These are phyloP conservation scores for Sugiyamaella novakii DNA, from an alignment of 1,139 yeast species.

Conservation along the genomic window DNA sequence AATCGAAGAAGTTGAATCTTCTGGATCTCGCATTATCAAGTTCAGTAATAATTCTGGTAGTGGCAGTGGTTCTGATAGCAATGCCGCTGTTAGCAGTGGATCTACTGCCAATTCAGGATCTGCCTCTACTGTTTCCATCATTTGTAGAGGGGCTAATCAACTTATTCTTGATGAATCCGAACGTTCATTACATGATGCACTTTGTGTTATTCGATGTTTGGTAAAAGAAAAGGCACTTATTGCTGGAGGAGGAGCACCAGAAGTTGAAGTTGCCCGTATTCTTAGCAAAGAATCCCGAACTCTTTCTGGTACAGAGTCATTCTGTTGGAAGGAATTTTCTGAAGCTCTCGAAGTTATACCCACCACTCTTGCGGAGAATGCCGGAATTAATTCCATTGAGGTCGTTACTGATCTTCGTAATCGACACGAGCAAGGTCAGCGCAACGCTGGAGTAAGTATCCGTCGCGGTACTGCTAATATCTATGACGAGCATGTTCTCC, in stretches of 20 bases:
- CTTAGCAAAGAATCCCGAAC: conserved; percentile 75
- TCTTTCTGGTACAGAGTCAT: conserved; percentile 87
- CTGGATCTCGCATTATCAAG: conserved; percentile 90
- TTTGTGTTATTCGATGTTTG: conserved; percentile 93
- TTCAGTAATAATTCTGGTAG: conserved; percentile 49
- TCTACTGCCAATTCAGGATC: conserved; percentile 30
- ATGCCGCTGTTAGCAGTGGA: background rate
- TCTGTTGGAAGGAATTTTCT: conserved; percentile 95
- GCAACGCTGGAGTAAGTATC: conserved; percentile 93
- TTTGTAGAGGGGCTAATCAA: conserved; percentile 92
- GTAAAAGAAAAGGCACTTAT: conserved; percentile 92
- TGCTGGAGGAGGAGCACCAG: conserved; percentile 99
- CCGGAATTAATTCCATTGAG: conserved; percentile 92
- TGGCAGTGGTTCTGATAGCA: conserved; percentile 9
- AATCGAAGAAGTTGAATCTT: conserved; percentile 87
- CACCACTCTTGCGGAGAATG: conserved; percentile 95
- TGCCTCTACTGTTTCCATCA: conserved; percentile 79
- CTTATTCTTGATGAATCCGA: conserved; percentile 93
- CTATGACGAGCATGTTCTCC: conserved; percentile 90
- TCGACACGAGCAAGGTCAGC: conserved; percentile 88
- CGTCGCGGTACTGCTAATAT: conserved; percentile 92
- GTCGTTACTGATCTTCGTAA: conserved; percentile 94
- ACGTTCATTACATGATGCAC: conserved; percentile 94
- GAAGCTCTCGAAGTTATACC: conserved; percentile 95
- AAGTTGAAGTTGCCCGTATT: conserved; percentile 85